Percentiles rank a stretch among this genome's conserved stretches.
Evolutionary conservation across 768 basidiomycete species (phyloP).

Genomic region (Podaxis sp.): DNA sequence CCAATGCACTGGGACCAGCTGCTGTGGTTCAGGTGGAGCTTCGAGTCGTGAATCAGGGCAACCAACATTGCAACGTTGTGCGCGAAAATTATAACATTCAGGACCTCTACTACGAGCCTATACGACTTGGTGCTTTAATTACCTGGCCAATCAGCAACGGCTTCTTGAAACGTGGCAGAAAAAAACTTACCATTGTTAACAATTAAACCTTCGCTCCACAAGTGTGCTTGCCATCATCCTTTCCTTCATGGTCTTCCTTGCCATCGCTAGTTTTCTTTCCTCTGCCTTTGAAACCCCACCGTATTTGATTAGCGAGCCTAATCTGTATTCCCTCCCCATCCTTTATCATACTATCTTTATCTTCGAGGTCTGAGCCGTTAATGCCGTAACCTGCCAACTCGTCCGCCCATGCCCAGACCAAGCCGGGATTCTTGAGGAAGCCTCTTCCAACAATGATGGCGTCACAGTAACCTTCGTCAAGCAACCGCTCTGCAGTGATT

Average conservation of each 20-base stretch:
- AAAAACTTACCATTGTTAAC: neutral
- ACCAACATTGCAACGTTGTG: neutral
- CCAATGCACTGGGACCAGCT: neutral
- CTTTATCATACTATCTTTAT: neutral
- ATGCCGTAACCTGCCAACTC: conserved; percentile 2
- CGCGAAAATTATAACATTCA: neutral
- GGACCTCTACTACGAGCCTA: neutral
- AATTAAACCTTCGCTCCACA: conserved; percentile 1
- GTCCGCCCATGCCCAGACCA: conserved; percentile 47
- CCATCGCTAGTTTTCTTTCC: conserved; percentile 13
- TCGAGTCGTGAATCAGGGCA: neutral
- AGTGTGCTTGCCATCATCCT: neutral
- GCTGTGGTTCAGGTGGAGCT: neutral
- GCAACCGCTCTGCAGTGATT: conserved; percentile 53
- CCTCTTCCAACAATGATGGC: conserved; percentile 51
- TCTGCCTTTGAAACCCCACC: conserved; percentile 20
- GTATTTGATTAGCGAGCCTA: conserved; percentile 16
- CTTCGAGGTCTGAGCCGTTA: neutral
- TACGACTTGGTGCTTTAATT: neutral
- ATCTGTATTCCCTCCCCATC: conserved; percentile 14
- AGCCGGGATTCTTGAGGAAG: conserved; percentile 61
- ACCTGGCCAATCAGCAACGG: neutral
- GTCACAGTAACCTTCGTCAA: conserved; percentile 61
- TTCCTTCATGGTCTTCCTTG: conserved; percentile 29
- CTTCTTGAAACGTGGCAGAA: neutral